Evolutionary conservation across 2,329 filamentous ascomycete species (phyloP).

Genomic region (Colletotrichum sp.): DNA sequence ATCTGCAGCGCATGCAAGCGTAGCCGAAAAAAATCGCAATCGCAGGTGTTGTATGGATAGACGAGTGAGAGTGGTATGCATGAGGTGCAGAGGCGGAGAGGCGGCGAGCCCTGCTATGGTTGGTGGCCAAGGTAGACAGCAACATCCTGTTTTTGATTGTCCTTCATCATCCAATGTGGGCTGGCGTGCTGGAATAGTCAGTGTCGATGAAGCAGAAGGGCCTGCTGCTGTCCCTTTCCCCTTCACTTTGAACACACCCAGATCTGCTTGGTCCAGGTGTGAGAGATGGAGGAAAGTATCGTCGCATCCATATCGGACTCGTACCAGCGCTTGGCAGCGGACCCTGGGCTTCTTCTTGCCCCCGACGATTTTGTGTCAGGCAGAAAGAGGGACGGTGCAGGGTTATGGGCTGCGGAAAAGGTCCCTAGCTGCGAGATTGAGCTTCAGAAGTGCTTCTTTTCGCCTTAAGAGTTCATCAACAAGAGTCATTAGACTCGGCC

Average conservation of each 20-base stretch:
- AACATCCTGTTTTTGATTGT: not conserved
- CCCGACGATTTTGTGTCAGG: not conserved
- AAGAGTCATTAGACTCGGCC: not conserved
- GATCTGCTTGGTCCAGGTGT: not conserved
- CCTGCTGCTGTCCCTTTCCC: not conserved
- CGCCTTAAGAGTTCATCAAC: not conserved
- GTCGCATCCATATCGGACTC: not conserved
- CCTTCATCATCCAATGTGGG: not conserved
- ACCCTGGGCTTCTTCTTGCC: not conserved
- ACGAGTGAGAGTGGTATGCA: not conserved
- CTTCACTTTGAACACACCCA: not conserved
- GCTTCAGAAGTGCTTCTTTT: not conserved
- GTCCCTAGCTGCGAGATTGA: conserved; percentile 6
- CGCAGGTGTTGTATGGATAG: conserved; percentile 4
- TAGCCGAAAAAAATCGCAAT: not conserved
- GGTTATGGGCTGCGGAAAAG: not conserved
- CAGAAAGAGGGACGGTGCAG: not conserved
- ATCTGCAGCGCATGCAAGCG: conserved; percentile 10
- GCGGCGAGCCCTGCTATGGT: not conserved
- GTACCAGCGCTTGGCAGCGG: not conserved
- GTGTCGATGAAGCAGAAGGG: not conserved
- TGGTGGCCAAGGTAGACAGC: not conserved
- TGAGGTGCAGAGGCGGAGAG: not conserved
- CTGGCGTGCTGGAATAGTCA: not conserved
- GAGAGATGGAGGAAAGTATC: not conserved